Evolutionary conservation across 2,329 filamentous ascomycete species (phyloP), one percentile per base, ranked within the genome.

Genomic region (Fusarium goolgardi): DNA sequence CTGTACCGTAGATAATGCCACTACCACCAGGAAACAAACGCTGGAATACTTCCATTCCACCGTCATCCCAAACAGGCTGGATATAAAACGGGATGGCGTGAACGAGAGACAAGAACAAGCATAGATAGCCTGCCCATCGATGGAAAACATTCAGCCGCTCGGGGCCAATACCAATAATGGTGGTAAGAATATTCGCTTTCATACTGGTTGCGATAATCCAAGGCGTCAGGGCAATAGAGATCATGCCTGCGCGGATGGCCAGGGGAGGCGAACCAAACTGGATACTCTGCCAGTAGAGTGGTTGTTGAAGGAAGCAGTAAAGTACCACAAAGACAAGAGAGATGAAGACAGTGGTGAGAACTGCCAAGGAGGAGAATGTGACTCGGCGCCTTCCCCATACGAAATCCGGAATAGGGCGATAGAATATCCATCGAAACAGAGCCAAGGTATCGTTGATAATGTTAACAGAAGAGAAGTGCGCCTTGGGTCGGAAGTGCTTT

Each of bases 71-170:
- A 3, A 97, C 88, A 6, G 94, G 94, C 58, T 94, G 93, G 57
- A 97, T 79, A 73, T 97, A 97, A 75, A 96, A 98, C 0, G 95
- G 95, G 18, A 97, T 83, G 21, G 90, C 92, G 75, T 98, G 95
- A 20, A 97, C 85, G 55, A 97, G 82, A 29, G 92, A 90, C 59
- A 97, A 82, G 65, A 96, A 90, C 2, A 97, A 83, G 74, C 91
- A 96, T 13, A 97, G 81, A 76, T 97, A 97, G 29, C 91, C 93
- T 10, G 91, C 88, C 94, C 94, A 98, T 72, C 95, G 89, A 79
- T 98, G 95, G 62, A 97, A 86, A 32, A 97, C 94, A 71, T 97
- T 97, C 51, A 98, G 85, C 49, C 95, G 86, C 77, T 98, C 95
- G 37, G 96, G 94, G 5, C 94, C 93, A 69, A 98, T 95, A 16